These are phyloP conservation scores for Calamus simplicifolius DNA, from an alignment of 176 grass and related monocot species.

Conservation along the genomic window DNA sequence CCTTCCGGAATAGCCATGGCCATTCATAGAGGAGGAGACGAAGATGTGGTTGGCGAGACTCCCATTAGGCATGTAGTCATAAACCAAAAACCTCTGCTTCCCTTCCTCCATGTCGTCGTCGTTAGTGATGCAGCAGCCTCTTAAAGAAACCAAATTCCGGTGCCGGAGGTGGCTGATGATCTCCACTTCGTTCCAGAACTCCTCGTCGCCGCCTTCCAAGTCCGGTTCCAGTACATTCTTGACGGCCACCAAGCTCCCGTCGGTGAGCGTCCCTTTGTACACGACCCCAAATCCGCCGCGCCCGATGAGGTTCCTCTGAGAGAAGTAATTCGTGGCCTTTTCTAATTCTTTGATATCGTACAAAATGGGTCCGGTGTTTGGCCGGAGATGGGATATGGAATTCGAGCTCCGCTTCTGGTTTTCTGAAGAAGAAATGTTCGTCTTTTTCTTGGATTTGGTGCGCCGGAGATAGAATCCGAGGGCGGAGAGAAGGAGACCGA, in stretches of 20 bases:
- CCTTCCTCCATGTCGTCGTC: conserved; percentile 38
- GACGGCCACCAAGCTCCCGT: conserved; percentile 59
- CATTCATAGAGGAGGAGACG: neutral
- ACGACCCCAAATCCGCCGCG: conserved; percentile 82
- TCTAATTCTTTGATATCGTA: conserved; percentile 62
- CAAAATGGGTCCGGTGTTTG: conserved; percentile 69
- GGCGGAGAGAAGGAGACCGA: conserved; percentile 28
- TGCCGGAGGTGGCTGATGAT: conserved; percentile 89
- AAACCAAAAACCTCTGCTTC: conserved; percentile 78
- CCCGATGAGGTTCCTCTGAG: conserved; percentile 57
- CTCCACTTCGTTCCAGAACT: conserved; percentile 88
- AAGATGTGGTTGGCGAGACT: conserved; percentile 75
- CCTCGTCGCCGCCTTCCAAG: conserved; percentile 67
- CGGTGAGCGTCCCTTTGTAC: conserved; percentile 61
- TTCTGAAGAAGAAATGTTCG: too few relatives aligned
- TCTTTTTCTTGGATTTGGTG: conserved; percentile 3
- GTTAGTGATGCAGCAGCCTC: conserved; percentile 74
- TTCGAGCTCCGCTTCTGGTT: conserved; percentile 11
- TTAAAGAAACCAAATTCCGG: conserved; percentile 74
- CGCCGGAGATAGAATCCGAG: conserved; percentile 32
- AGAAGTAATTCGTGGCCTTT: conserved; percentile 59
- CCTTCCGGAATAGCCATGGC: neutral
- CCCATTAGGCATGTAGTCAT: conserved; percentile 96
- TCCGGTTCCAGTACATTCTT: conserved; percentile 78
- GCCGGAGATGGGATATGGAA: conserved; percentile 29